A percentile compares a stretch with the other conserved stretches of the same genome.
Evolutionary conservation across 169 alveolate genomes (phyloP).

Genomic region (Cryptosporidium parvum): DNA sequence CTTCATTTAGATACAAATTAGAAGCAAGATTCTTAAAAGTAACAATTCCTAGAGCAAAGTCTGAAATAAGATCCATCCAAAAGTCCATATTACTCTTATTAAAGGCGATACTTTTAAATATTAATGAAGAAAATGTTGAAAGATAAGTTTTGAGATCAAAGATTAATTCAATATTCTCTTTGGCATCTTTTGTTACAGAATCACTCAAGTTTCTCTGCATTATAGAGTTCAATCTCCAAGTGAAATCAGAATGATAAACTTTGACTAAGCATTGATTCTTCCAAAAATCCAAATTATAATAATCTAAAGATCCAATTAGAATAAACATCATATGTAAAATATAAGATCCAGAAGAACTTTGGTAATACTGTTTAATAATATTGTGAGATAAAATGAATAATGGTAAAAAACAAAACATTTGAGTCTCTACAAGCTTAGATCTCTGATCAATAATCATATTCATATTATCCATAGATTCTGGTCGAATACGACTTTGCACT

Average conservation of each 20-base stretch:
- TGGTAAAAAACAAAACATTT: constrained; percentile 33
- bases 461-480: neutral
- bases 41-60: constrained; percentile 9
- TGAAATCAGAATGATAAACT: constrained; percentile 5
- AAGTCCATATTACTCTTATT: neutral
- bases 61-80: constrained; percentile 34
- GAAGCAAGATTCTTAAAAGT: neutral
- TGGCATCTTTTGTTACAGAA: neutral
- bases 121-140: constrained; percentile 27
- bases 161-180: neutral
- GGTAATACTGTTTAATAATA: neutral
- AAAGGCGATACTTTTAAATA: neutral
- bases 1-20: neutral
- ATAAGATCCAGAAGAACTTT: neutral
- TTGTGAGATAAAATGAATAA: constrained; percentile 4
- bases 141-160: constrained; percentile 15
- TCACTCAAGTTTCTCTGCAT: constrained; percentile 20
- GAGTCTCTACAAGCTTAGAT: constrained; percentile 15
- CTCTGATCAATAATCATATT: constrained; percentile 5
- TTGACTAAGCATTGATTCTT: neutral
- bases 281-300: constrained; percentile 21
- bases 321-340: constrained; percentile 22
- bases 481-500: neutral
- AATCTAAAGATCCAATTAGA: constrained; percentile 4
- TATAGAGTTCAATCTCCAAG: constrained; percentile 18